Evolutionary conservation across 2,329 filamentous ascomycete genomes (phyloP), one percentile per base, ranked within the genome.

Genomic region (Aspergillus vadensis): DNA sequence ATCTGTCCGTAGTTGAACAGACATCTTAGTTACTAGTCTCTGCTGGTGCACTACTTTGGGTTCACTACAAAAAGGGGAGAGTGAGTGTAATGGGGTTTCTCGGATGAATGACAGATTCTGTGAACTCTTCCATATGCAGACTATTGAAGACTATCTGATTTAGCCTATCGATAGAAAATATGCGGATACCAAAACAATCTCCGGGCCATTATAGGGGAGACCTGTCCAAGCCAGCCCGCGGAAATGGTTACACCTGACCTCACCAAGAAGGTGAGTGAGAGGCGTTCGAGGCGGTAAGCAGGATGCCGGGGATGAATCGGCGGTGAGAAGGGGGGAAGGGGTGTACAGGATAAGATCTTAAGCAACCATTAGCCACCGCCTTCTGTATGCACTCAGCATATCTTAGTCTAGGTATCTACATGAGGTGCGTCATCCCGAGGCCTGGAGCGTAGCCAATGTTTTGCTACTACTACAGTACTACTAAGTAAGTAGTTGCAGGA

Each of bases 331-430:
- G 25, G 25, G 25, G 25, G 25, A 5, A 5, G 47, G 47, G 15
- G 15, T 49, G n/a, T 36, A 49, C 25, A 50, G 47, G 47, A 50
- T 50, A 30, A 50, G 47, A 50, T 50, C 47, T 32, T 17, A 25
- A 5, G 27, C n/a, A 8, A 49, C 21, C 14, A 30, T 49, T 25
- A 48, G 25, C 23, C 44, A 49, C 44, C 44, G 23, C 44, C 44
- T 49, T 23, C 44, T 25, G 21, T 25, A n/a, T 49, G 32, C 32
- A 36, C 12, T 36, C 32, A 36, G 10, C 12, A 36, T 5, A 30
- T 30, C 27, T 36, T 36, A 36, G 32, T 36, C 32, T 36, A 36
- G 32, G 32, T 36, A 15, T 36, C 12, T 14, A 36, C 32, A 36
- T 36, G 32, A n/a, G 44, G 25, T 50, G 25, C 47, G 30, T 50